Evolutionary conservation across 164 flowering plant species (phyloP).

Genomic region (Cinnamomum micranthum): DNA sequence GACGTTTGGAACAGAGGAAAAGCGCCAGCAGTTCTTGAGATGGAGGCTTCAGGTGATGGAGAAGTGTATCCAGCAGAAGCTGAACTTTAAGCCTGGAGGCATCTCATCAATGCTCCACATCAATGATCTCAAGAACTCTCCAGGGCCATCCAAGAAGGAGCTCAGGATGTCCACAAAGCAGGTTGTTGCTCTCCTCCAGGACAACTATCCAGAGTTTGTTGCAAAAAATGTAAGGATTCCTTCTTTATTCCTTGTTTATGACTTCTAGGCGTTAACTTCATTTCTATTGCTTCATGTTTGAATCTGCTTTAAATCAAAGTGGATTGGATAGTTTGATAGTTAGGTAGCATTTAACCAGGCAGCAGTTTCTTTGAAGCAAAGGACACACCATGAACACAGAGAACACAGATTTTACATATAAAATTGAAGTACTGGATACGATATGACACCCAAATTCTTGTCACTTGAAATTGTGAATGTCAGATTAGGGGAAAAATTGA

Average conservation of each 20-base stretch:
- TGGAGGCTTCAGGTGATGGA: constrained; percentile 73
- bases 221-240: constrained; percentile 55
- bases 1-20: constrained; percentile 49
- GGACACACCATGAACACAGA: too few relatives aligned
- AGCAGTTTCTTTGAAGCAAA: too few relatives aligned
- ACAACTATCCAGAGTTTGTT: constrained; percentile 80
- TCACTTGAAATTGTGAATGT: too few relatives aligned
- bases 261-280: background rate
- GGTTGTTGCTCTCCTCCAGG: constrained; percentile 52
- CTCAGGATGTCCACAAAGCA: constrained; percentile 49
- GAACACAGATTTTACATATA: too few relatives aligned
- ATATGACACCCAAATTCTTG: too few relatives aligned
- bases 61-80: constrained; percentile 42
- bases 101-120: constrained; percentile 58
- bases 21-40: constrained; percentile 41
- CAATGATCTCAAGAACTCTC: constrained; percentile 62
- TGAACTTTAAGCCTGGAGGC: constrained; percentile 55
- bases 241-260: background rate
- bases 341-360: background rate
- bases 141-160: constrained; percentile 59
- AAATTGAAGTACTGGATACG: too few relatives aligned
- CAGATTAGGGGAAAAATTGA: too few relatives aligned
- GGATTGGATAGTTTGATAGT: background rate
- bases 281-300: background rate
- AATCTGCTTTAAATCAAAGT: background rate